A percentile compares a stretch with the other conserved stretches of the same genome.
phyloP scores from a whole-genome alignment of 2,329 filamentous ascomycete species.

The Triangularia verruculosa region DNA sequence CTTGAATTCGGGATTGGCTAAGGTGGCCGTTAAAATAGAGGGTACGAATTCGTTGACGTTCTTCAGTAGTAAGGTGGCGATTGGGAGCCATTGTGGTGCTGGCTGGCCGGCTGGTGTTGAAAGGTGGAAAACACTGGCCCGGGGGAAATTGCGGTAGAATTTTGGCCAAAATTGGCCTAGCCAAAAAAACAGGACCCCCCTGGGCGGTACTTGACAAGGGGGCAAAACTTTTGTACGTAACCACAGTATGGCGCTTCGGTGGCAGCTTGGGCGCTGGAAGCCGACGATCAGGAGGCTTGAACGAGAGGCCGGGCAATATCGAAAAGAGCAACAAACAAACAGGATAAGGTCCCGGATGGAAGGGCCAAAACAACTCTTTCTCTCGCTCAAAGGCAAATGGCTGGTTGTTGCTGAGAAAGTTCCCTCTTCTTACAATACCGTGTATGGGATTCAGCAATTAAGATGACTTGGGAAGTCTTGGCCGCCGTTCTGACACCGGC shows the following conservation, averaged over 20 bases:
- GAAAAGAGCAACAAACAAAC: not conserved
- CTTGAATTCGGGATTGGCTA: not conserved
- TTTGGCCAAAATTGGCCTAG: too few relatives aligned
- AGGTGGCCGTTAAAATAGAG: not conserved
- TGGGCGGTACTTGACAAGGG: not conserved
- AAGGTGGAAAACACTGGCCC: not conserved
- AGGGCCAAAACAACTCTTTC: not conserved
- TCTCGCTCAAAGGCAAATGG: not conserved
- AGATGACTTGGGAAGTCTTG: not conserved
- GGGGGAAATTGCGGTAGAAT: not conserved
- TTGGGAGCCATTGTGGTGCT: not conserved
- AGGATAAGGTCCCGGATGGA: not conserved
- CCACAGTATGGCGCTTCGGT: not conserved
- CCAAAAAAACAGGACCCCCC: too few relatives aligned
- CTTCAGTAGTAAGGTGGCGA: not conserved
- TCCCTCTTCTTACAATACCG: not conserved
- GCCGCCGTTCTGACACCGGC: not conserved
- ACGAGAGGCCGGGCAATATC: not conserved
- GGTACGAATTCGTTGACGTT: not conserved
- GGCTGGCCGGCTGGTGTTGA: too few relatives aligned
- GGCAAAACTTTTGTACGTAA: not conserved
- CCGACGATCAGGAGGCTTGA: not conserved
- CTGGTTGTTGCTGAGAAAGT: not conserved
- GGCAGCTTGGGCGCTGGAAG: not conserved
- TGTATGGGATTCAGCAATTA: not conserved